A percentile compares a stretch with the other conserved stretches of the same genome.
Evolutionary conservation across 225 moss, liverwort and hornwort species (phyloP).

Genomic region (Sphagnum tenellum): DNA sequence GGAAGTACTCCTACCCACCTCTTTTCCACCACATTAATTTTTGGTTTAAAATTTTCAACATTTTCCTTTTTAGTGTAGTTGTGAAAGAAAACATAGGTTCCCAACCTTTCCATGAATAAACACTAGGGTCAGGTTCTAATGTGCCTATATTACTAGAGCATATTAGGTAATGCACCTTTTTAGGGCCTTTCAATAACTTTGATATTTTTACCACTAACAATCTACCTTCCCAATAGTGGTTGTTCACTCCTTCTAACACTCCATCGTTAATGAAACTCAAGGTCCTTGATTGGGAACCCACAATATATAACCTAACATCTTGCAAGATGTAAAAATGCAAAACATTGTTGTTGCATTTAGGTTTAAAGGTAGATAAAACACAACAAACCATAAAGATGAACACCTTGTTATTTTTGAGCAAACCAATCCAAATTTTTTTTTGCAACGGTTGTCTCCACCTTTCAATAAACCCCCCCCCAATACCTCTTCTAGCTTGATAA

Average conservation of each 20-base stretch:
- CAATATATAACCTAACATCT: neutral
- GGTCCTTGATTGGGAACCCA: neutral
- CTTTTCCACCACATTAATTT: neutral
- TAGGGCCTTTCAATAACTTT: neutral
- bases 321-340: neutral
- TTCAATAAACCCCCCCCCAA: neutral
- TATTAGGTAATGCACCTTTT: neutral
- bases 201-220: neutral
- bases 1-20: neutral
- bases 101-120: neutral
- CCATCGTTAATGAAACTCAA: neutral
- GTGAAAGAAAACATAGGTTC: neutral
- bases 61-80: neutral
- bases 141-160: neutral
- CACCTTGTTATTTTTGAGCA: too few species aligned
- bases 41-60: neutral
- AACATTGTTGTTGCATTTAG: too few species aligned
- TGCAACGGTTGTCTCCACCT: neutral
- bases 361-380: too few species aligned
- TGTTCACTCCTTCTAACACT: too few species aligned
- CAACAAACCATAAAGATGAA: too few species aligned
- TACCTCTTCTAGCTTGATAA: neutral
- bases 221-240: neutral
- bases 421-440: neutral
- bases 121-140: neutral